These are phyloP conservation scores for Aspergillus tubingensis DNA, from an alignment of 2,329 filamentous ascomycete genomes.

Conservation along the genomic window DNA sequence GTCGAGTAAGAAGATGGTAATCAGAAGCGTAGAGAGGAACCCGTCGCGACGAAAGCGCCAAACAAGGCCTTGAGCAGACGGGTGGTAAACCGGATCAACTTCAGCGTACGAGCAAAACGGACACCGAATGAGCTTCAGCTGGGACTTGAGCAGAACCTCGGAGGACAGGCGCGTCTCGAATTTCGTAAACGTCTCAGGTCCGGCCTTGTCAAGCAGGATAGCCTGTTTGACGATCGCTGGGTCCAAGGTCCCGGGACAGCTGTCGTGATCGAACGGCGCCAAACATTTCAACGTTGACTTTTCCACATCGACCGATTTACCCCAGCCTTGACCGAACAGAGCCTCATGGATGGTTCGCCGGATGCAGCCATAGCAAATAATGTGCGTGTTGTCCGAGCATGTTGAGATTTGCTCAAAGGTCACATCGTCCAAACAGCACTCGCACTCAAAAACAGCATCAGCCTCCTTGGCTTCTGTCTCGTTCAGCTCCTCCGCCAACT, in stretches of 20 bases:
- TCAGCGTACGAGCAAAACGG: constrained; percentile 93
- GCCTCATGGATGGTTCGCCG: constrained; percentile 80
- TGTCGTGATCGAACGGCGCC: constrained; percentile 68
- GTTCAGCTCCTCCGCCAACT: constrained; percentile 46
- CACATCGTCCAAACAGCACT: constrained; percentile 51
- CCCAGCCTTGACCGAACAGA: constrained; percentile 91
- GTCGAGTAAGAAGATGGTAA: constrained; percentile 47
- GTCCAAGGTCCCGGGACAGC: constrained; percentile 72
- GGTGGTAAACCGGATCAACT: constrained; percentile 73
- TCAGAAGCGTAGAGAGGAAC: constrained; percentile 55
- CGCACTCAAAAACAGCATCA: constrained; percentile 50
- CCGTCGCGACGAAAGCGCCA: constrained; percentile 61
- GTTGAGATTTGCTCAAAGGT: constrained; percentile 51
- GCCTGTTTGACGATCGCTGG: constrained; percentile 70
- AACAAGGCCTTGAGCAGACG: constrained; percentile 52
- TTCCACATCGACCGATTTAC: constrained; percentile 71
- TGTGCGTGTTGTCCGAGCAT: constrained; percentile 46
- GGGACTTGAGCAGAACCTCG: constrained; percentile 71
- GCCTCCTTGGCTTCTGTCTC: constrained; percentile 44
- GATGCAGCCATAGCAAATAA: constrained; percentile 70
- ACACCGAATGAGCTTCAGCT: constrained; percentile 76
- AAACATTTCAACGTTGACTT: constrained; percentile 78
- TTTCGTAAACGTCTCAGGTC: constrained; percentile 69
- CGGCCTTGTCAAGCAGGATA: constrained; percentile 68
- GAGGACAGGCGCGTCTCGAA: constrained; percentile 79